Base-by-base conservation (phyloP, 176 grass and related monocot genomes). In the Hsuehochloa calcarea region DNA sequence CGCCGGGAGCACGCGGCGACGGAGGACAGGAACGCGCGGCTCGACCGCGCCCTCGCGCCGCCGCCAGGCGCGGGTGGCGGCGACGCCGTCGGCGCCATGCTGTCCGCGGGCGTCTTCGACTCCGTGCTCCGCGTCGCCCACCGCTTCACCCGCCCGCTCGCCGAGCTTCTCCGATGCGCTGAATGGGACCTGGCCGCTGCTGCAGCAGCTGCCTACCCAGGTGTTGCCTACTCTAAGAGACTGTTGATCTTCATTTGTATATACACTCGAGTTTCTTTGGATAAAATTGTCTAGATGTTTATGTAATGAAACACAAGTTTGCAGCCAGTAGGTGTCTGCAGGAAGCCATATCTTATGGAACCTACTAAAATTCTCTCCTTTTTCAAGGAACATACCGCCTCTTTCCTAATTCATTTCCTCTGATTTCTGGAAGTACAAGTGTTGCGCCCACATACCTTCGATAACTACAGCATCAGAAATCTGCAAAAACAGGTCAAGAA, bases 401-500 rank as follows among this genome's bases (percentile, higher is more conserved):
- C 67, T 93, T 80, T 82, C 96, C 96, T 80, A 93, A 72, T 85
- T 94, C 89, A 84, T 78, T 92, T 91, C 93, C 93, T 86, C 91
- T 91, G 56, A 99, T 90, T 47, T 91, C 92, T 75, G 96, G 96
- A 51, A 99, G 89, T 65, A 99, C 93, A 63, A 99, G 91, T 60
- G 91, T 80, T 8, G 96, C 96, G 71, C 90, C 93, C 66, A 99
- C 69, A 84, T 94, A 80, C 72, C 91, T 99, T 78, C 88, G 78
- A 99, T 86, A 65, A 96, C 91, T 52, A 96, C 91, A 25, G 96
- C 96, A 94, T 96, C 91, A 63, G 96, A 75, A 37, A 99, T 84
- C 96, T 99, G 85, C 76, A 77, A 19, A 79, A 46, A 80, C 27
- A 80, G 35, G 77, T 49, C 40, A 20, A n/a, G n/a, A 39, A 81